Percentiles rank a stretch among this genome's conserved stretches.
These are phyloP conservation scores for Kockiozyma suomiensis DNA, from an alignment of 805 yeast species.

Conservation along the genomic window DNA sequence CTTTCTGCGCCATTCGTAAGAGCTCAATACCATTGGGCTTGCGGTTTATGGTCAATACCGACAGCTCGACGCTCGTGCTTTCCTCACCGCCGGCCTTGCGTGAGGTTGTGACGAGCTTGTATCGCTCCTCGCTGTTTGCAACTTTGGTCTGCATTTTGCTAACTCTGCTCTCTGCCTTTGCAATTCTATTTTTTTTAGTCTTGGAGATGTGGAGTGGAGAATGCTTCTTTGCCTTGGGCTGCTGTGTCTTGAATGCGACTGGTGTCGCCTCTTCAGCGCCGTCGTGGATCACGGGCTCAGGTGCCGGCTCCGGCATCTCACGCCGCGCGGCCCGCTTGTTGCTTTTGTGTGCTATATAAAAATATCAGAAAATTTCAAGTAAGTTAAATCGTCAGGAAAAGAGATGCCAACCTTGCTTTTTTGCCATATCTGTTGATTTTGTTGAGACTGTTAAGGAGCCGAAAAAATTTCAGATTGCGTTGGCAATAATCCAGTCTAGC, in stretches of 20 bases:
- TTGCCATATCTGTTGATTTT: conserved; percentile 19
- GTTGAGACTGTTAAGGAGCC: no score
- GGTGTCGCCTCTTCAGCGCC: conserved; percentile 13
- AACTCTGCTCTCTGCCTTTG: conserved; percentile 4
- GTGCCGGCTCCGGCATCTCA: conserved; percentile 19
- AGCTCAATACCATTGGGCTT: conserved; percentile 4
- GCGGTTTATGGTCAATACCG: not conserved
- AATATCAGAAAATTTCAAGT: not conserved
- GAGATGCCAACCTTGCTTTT: conserved; percentile 7
- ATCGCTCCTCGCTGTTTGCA: conserved; percentile 11
- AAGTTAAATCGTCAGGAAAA: no score
- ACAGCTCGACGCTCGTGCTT: not conserved
- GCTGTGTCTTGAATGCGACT: not conserved
- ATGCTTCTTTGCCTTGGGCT: not conserved
- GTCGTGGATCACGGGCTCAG: conserved; percentile 16
- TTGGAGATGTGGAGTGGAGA: conserved; percentile 11
- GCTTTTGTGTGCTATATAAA: conserved; percentile 11
- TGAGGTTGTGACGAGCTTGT: not conserved
- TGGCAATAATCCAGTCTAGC: no score
- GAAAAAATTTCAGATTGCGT: no score
- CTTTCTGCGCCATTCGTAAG: conserved; percentile 8
- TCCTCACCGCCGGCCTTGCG: not conserved
- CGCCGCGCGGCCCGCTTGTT: conserved; percentile 30
- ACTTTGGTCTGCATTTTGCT: conserved; percentile 6
- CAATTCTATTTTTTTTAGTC: conserved; percentile 6